These are phyloP conservation scores for Gigaspora rosea DNA, from an alignment of 192 early-diverging fungal genomes.

Conservation along the genomic window DNA sequence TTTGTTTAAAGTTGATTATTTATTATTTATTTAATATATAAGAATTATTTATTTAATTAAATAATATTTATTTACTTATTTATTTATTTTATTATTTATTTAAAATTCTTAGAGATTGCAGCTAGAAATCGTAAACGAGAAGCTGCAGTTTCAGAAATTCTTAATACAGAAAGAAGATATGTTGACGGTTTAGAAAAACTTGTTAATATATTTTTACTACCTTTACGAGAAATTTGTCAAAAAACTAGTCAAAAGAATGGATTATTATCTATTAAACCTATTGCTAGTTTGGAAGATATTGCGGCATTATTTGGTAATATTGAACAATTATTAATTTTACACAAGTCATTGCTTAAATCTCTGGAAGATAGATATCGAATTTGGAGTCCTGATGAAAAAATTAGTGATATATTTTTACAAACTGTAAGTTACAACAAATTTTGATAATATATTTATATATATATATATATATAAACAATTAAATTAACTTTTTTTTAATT, in stretches of 20 bases:
- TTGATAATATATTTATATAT: not conserved
- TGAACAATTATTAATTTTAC: conserved; percentile 16
- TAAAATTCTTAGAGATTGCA: not conserved
- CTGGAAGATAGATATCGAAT: conserved; percentile 19
- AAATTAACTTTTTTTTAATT: not conserved
- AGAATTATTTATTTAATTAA: too few species aligned
- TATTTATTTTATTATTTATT: too few species aligned
- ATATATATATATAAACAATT: too few species aligned
- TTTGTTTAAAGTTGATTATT: too few species aligned
- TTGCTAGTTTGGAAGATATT: conserved; percentile 15
- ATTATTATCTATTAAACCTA: conserved; percentile 10
- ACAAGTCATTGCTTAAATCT: conserved; percentile 10
- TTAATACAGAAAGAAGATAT: conserved; percentile 85
- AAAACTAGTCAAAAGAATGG: conserved; percentile 29
- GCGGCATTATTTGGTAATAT: conserved; percentile 21
- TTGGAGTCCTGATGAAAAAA: conserved; percentile 7
- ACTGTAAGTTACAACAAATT: conserved; percentile 12
- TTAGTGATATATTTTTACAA: conserved; percentile 30
- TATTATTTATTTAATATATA: too few species aligned
- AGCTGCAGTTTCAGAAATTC: conserved; percentile 65
- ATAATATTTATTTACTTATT: too few species aligned
- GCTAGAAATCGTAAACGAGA: conserved; percentile 21
- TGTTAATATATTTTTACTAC: conserved; percentile 52
- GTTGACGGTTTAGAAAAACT: conserved; percentile 76
- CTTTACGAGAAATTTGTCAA: conserved; percentile 47